A percentile compares a stretch with the other conserved stretches of the same genome.
Evolutionary conservation across 306 rosid genomes (phyloP).

Genomic region (Trichosanthes truncata): DNA sequence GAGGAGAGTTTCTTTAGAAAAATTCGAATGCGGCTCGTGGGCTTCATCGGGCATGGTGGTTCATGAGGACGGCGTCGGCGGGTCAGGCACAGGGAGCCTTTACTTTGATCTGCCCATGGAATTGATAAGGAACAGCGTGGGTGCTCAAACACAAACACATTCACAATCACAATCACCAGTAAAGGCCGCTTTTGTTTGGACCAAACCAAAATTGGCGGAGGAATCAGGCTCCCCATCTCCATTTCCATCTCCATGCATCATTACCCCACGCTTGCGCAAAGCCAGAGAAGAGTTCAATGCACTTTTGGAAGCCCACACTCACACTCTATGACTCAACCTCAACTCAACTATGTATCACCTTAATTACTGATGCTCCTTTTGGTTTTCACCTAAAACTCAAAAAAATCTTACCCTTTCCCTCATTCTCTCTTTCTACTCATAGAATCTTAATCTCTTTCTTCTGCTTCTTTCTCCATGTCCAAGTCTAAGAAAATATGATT

Average conservation of each 20-base stretch:
- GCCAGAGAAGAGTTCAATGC: conserved; percentile 7
- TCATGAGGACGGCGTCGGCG: not conserved
- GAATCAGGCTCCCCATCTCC: not conserved
- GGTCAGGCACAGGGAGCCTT: not conserved
- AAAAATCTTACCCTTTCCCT: no score
- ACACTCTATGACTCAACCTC: not conserved
- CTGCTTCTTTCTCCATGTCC: not conserved
- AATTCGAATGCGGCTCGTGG: conserved; percentile 2
- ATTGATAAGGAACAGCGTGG: conserved; percentile 4
- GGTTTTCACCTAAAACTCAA: no score
- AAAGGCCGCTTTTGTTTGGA: not conserved
- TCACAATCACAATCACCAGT: not conserved
- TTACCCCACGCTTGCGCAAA: conserved; percentile 10
- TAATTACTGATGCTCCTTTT: no score
- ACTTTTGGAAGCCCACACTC: conserved; percentile 6
- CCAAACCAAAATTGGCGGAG: not conserved
- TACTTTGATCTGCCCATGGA: conserved; percentile 9
- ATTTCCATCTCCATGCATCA: not conserved
- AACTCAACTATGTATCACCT: not conserved
- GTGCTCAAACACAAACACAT: not conserved
- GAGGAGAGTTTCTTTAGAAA: conserved; percentile 1
- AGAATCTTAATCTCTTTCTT: not conserved
- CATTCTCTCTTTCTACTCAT: not conserved
- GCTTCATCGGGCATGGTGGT: not conserved
- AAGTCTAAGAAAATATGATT: no score